Evolutionary conservation across 495 filamentous ascomycete genomes (phyloP), one percentile per base, ranked within the genome.

Genomic region (Hypoxylon trugodes): DNA sequence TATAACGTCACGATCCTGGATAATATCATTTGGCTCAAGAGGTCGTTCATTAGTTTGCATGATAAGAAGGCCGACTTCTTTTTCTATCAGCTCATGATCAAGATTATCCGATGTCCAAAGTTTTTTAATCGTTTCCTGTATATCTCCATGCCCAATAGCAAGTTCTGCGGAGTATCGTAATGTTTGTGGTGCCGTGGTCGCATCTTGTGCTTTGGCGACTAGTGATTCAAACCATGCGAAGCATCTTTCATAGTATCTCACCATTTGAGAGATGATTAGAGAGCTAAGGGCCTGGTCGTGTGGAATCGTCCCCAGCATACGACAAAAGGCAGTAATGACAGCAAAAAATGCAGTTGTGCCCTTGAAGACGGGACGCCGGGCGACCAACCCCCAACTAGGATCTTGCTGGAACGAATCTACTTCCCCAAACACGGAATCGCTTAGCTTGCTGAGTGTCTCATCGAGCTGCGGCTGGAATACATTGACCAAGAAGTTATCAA

Each of bases 401-500:
- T 98, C 93, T 75, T 92, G 83, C 42, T 90, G 89, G 72, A 97
- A 99, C 13, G 93, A 89, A 73, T 97, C 92, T 7, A 87, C 70
- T 38, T 94, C 91, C 65, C 90, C 89, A 70, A 93, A 90, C 15
- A 89, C 89, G 38, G 89, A 84, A 26, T 89, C 88, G 73, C 91
- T 92, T 24, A 96, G 80, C 70, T 99, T 96, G 9, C 88, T 87
- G 5, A 99, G 85, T 0, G 96, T 97, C 69, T 99, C 95, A 49
- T 99, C 95, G 10, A 99, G 78, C 69, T 97, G 96, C 15, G 95
- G 95, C 53, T 94, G 90, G 79, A 99, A 99, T 30, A 98, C 93
- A 68, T 98, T 98, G 74, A 98, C 88, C 50, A 99, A 85, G 75
- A 98, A 98, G 72, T 99, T 96, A 72, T 99, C 95, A 8, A 99